Base-by-base conservation (phyloP, 2,329 filamentous ascomycete species). In the Verticillium albo-atrum region DNA sequence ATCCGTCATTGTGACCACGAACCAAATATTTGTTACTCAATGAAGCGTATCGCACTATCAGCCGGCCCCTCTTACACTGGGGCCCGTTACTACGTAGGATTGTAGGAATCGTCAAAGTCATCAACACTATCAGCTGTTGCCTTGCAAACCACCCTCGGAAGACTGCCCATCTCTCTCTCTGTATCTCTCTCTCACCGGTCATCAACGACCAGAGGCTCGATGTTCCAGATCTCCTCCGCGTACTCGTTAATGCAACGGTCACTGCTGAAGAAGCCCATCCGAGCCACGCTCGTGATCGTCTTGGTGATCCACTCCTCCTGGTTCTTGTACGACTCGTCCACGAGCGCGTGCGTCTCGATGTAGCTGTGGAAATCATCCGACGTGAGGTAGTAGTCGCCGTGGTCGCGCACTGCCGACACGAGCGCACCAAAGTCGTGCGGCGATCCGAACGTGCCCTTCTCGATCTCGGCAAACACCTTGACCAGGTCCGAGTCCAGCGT, bases 331-430 rank as follows among this genome's bases (percentile, higher is more conserved):
- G 92, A 89, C 76, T 94, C 89, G 70, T 99, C 95, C 32, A 99
- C 93, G 58, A 97, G 82, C 60, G 86, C 83, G 64, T 99, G 95
- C 7, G 95, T 97, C 75, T 94, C 87, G 68, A 96, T 81, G 78
- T 99, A 99, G 71, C 89, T 94, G 77, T 91, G 87, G 83, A 99
- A 99, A 75, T 99, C 95, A 71, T 99, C 95, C 42, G 92, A 97
- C 54, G 98, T 93, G 30, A 99, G 86, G 75, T 99, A 99, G 80
- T 96, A 98, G 74, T 99, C 95, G 42, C 95, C 93, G 65, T 98
- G 95, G 62, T 97, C 90, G 64, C 89, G 87, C 64, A 99, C 93
- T 10, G 91, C 90, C 64, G 89, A 86, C 65, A 96, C 84, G 64
- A 99, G 82, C 30, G 91, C 90, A n/a, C 84, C 81, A 75, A 98